A percentile compares a stretch with the other conserved stretches of the same genome.
Evolutionary conservation across 352 stramenopile genomes (phyloP).

Genomic region (Globisporangium ultimum): DNA sequence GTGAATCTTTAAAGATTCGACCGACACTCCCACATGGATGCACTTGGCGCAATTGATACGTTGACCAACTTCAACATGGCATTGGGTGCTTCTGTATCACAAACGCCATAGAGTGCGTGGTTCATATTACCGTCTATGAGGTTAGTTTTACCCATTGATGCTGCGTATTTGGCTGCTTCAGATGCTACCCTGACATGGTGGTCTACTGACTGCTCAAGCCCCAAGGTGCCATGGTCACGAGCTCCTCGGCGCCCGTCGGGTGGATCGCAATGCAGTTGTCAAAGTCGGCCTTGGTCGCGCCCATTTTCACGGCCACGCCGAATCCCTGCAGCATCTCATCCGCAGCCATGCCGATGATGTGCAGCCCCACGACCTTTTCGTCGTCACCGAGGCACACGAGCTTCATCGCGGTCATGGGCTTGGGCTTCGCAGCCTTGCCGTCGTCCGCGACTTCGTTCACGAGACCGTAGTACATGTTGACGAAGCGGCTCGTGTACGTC

Average conservation of each 20-base stretch:
- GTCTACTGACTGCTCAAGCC: constrained; percentile 15
- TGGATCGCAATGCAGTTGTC: constrained; percentile 95
- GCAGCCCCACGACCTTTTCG: constrained; percentile 94
- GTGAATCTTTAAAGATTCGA: too few relatives aligned
- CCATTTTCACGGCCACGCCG: constrained; percentile 97
- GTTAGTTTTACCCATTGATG: too few relatives aligned
- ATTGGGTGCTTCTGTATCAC: too few relatives aligned
- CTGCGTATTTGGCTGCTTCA: too few relatives aligned
- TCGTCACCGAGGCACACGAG: constrained; percentile 81
- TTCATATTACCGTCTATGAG: too few relatives aligned
- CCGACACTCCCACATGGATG: too few relatives aligned
- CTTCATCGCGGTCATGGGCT: constrained; percentile 94
- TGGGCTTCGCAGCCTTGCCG: constrained; percentile 78
- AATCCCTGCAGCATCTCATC: constrained; percentile 99
- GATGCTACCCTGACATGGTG: too few relatives aligned
- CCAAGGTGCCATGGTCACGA: constrained; percentile 93
- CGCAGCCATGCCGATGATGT: constrained; percentile 90
- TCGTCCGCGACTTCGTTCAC: too few relatives aligned
- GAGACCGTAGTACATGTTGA: constrained; percentile 91
- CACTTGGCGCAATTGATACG: too few relatives aligned
- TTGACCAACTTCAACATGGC: too few relatives aligned
- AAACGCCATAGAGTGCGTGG: too few relatives aligned
- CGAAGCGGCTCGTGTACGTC: constrained; percentile 94
- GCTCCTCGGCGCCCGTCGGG: constrained; percentile 93
- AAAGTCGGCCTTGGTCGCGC: constrained; percentile 95